Evolutionary conservation across 2,329 filamentous ascomycete species (phyloP), one percentile per base, ranked within the genome.

Genomic region (Pseudocercospora crystallina): DNA sequence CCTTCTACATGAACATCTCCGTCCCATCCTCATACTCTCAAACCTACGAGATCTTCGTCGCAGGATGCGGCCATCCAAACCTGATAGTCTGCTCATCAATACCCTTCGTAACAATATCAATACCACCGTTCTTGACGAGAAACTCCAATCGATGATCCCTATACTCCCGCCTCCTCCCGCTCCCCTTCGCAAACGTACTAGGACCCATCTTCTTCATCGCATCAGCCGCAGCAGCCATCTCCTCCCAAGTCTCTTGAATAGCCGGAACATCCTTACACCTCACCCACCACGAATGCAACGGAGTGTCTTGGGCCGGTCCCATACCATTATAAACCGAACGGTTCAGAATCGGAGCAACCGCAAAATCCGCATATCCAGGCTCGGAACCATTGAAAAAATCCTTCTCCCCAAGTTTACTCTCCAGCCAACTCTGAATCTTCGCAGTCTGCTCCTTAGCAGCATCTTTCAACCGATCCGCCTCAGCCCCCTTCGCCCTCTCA

Each of bases 351-450:
- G 62, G 61, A 4, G 61, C 62, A 3, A 64, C 62, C 8, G 57
- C 58, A 13, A 64, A 54, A 42, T 70, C 68, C 8, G 66, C 68
- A 15, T 66, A 58, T 0, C 61, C 61, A 15, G 68, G 56, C 2
- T 13, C 43, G 4, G 60, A 51, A 3, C 63, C 66, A 12, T 63
- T 53, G 37, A 69, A 57, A 54, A 59, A 69, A 2, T 58, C 31
- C 17, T 61, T 60, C 3, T 54, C 47, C 3, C 62, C 63, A 29
- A 64, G 49, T 51, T 61, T 61, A 5, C 50, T 13, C 2, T 50
- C 43, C 11, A 62, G 58, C 66, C 65, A 69, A 26, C 49, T 47
- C n/a, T 58, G 41, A 11, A 63, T 58, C 33, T 58, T 56, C 1
- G 36, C 38, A 1, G 57, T 60, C 29, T 68, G 62, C 14, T 62